Base-by-base conservation (phyloP, 148 eudicot species). In the Rhododendron ferrugineum region DNA sequence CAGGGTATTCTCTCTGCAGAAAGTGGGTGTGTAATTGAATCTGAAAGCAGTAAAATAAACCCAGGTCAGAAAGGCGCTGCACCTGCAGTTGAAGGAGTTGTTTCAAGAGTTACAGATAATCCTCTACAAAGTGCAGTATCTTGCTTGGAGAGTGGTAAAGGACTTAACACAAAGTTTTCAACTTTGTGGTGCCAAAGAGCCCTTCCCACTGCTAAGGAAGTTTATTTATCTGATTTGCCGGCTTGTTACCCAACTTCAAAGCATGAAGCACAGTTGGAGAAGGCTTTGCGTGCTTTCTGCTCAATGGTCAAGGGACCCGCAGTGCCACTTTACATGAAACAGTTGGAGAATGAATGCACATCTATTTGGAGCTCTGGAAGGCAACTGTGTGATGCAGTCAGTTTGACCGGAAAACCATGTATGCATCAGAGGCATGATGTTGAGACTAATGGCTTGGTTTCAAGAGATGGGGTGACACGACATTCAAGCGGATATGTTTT, bases 381-480 rank as follows among this genome's bases (percentile, higher is more conserved):
- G 86, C 99, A 96, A 88, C 84, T 93, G 50, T 96, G 99, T 86
- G 99, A 96, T 89, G 94, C 97, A 46, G 86, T 95, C 58, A 96
- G 99, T 95, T 89, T 96, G 91, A 95, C 98, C 46, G 99, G 99
- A 82, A 95, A 88, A 86, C 93, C 96, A 44, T 96, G 99, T 90
- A 91, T 93, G 89, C 93, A 95, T 85, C 96, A 93, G 86, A 93
- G 92, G 83, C 99, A 96, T 89, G 94, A 90, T 74, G 84, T 62
- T 30, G 86, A 86, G 56, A 84, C 84, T 44, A 90, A 88, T 85
- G 88, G 83, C 77, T 77, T 81, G 83, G 76, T 89, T 88, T 82
- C 83, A 68, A 89, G 68, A 60, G 88, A 85, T 79, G 87, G 84
- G 70, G 86, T 86, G 82, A 91, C 87, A 86, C 90, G 86, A 78